Base-by-base conservation (phyloP, 1,139 yeast species). In the Arxiozyma heterogenica region DNA sequence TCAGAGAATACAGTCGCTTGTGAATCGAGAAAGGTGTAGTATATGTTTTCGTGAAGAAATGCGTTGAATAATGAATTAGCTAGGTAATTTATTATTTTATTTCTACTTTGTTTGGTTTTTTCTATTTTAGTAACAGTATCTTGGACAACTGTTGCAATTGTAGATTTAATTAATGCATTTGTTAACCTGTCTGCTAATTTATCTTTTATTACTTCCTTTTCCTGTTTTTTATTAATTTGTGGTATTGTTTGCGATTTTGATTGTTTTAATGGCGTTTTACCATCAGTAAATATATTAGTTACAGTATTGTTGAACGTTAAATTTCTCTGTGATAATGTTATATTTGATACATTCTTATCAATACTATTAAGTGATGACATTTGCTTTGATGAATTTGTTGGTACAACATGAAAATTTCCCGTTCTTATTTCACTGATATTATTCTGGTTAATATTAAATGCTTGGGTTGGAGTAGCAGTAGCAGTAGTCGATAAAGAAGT, bases 1-100 rank as follows among this genome's bases (percentile, higher is more conserved):
- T 65, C 59, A 51, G 71, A 66, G 47, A 69, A 61, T 1, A 59
- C 43, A 20, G 70, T 75, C 0, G 87, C 83, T 45, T 71, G 64
- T 0, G 75, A 62, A 43, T 79, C 77, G 46, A 78, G 62, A 0
- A 73, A 63, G 1, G 73, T 66, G 41, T 78, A 68, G 58, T 75
- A 79, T 0, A 79, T 63, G 43, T 77, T 69, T 59, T 86, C 91
- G 44, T 78, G 74, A 49, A 86, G 61, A 61, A 86, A 83, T 0
- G 89, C 86, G 15, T 69, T 65, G 57, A 74, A 84, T 1, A 86
- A 66, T 45, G 81, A 84, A 1, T 66, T 64, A 0, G 57, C 22
- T 25, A 57, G 44, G 3, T 42, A 23, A 25, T 52, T 48, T 1
- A 57, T 38, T n/a, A 53, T 15, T 22, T 44, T 27, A 15, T 27